phyloP scores from a whole-genome alignment of 2,329 filamentous ascomycete species.

The Alternaria sp. region DNA sequence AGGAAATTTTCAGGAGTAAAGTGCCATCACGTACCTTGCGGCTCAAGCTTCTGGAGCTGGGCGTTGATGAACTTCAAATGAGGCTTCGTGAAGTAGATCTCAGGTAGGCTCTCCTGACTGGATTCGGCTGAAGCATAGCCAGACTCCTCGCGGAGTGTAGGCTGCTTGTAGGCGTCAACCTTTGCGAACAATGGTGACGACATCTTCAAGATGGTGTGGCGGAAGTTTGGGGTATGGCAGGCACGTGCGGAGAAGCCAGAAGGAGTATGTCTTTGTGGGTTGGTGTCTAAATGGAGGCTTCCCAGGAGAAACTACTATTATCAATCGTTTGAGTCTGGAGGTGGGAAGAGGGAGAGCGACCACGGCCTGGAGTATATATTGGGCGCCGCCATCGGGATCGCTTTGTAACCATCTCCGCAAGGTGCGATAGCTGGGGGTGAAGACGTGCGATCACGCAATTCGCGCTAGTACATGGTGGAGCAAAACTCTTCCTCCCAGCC shows the following conservation, averaged over 20 bases:
- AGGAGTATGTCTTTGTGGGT: constrained; percentile 11
- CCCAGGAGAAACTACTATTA: constrained; percentile 28
- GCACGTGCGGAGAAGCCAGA: constrained; percentile 30
- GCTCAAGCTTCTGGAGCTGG: constrained; percentile 85
- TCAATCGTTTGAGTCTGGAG: constrained; percentile 27
- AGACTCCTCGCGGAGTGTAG: constrained; percentile 66
- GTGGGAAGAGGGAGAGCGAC: constrained; percentile 18
- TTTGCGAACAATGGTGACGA: constrained; percentile 36
- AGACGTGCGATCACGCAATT: constrained; percentile 46
- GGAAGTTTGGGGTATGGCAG: background rate
- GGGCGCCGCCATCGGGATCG: constrained; percentile 33
- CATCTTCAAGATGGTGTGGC: constrained; percentile 25
- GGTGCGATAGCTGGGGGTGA: constrained; percentile 33
- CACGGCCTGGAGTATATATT: constrained; percentile 36
- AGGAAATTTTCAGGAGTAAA: background rate
- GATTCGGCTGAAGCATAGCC: constrained; percentile 79
- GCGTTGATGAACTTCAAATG: constrained; percentile 91
- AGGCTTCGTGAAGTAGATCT: constrained; percentile 82
- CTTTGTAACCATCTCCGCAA: constrained; percentile 41
- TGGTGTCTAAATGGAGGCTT: constrained; percentile 16
- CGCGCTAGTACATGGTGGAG: constrained; percentile 33
- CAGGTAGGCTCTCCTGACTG: constrained; percentile 69
- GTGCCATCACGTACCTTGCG: constrained; percentile 64
- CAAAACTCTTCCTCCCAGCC: constrained; percentile 27
- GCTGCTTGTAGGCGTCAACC: constrained; percentile 33